A percentile compares a stretch with the other conserved stretches of the same genome.
Evolutionary conservation across 2,329 filamentous ascomycete species (phyloP).

Genomic region (Hymenoscyphus repandus): DNA sequence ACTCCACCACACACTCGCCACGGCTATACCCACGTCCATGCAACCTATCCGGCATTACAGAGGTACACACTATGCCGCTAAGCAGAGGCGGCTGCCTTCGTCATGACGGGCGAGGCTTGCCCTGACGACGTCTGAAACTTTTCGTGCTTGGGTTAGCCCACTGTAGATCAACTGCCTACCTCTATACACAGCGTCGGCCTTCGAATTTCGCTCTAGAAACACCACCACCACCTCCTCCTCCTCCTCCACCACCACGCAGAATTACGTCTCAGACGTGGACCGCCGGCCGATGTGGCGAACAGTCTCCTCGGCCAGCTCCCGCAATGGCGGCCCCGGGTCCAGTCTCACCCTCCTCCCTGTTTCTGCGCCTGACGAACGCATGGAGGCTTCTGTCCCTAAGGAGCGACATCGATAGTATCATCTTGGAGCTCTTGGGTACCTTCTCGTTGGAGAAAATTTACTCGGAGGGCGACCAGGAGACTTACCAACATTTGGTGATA

Average conservation of each 20-base stretch:
- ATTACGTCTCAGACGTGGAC: constrained; percentile 1
- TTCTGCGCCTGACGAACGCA: constrained; percentile 33
- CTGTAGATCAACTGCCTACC: background rate
- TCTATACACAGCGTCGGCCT: too few species aligned
- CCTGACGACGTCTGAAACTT: background rate
- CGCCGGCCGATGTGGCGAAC: constrained; percentile 14
- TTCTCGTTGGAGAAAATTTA: constrained; percentile 40
- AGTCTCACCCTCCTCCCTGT: constrained; percentile 33
- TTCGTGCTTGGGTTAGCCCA: background rate
- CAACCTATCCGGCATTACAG: background rate
- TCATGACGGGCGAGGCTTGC: background rate
- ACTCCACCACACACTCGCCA: background rate
- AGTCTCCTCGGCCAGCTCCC: constrained; percentile 8
- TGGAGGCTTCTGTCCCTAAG: constrained; percentile 35
- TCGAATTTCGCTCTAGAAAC: too few species aligned
- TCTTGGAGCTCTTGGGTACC: constrained; percentile 37
- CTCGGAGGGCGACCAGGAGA: constrained; percentile 30
- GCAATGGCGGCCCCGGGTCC: constrained; percentile 21
- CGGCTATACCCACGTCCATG: background rate
- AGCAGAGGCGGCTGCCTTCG: background rate
- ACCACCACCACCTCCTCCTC: background rate
- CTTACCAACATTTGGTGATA: constrained; percentile 35
- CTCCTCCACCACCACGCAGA: background rate
- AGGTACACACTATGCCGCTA: background rate
- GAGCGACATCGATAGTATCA: constrained; percentile 37